A percentile compares a stretch with the other conserved stretches of the same genome.
These are phyloP conservation scores for Trebouxia gelatinosa DNA, from an alignment of 163 green algal species.

Conservation along the genomic window DNA sequence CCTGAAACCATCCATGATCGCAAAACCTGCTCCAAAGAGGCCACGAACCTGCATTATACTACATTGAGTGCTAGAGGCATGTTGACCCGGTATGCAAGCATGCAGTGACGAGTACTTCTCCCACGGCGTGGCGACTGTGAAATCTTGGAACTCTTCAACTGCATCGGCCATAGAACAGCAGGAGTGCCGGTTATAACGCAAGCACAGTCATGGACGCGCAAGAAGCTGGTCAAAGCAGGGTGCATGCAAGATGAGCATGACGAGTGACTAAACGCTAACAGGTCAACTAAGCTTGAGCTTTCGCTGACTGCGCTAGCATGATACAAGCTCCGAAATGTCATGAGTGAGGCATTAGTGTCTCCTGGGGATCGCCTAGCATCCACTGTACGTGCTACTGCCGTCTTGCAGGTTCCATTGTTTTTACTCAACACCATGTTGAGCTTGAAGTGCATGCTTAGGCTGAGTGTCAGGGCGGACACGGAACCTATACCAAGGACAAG, in stretches of 20 bases:
- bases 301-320: too few relatives aligned
- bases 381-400: neutral
- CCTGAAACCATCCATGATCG: conserved; percentile 55
- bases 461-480: conserved; percentile 41
- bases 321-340: too few relatives aligned
- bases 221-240: too few relatives aligned
- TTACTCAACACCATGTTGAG: too few relatives aligned
- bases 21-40: conserved; percentile 59
- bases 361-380: conserved; percentile 19
- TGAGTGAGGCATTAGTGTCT: conserved; percentile 16
- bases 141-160: conserved; percentile 62
- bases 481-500: conserved; percentile 43
- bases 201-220: too few relatives aligned
- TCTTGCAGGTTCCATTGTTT: too few relatives aligned
- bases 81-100: neutral
- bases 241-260: too few relatives aligned
- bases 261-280: too few relatives aligned
- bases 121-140: conserved; percentile 55
- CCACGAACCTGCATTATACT: conserved; percentile 55
- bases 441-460: too few relatives aligned
- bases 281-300: too few relatives aligned
- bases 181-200: too few relatives aligned
- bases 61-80: neutral
- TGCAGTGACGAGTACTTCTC: conserved; percentile 46
- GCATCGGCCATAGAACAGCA: neutral